Evolutionary conservation across 2,329 filamentous ascomycete genomes (phyloP).

Genomic region (Blumeriella jaapii): DNA sequence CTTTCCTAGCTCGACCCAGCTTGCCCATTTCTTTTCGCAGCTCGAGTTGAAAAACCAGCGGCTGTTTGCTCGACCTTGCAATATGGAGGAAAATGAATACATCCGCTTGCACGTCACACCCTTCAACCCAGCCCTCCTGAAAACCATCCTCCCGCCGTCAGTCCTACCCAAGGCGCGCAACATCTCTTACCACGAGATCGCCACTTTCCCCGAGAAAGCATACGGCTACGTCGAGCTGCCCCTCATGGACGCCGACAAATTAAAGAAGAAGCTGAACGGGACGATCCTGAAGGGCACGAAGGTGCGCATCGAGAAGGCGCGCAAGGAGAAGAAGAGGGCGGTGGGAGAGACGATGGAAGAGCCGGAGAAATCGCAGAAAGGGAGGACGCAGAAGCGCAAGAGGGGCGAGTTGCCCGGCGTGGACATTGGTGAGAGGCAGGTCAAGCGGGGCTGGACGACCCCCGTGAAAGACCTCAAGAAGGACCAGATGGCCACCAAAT

Average conservation of each 20-base stretch:
- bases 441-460: constrained; percentile 35
- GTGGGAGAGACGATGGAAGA: constrained; percentile 29
- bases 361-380: constrained; percentile 32
- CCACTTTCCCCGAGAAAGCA: constrained; percentile 79
- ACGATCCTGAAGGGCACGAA: constrained; percentile 75
- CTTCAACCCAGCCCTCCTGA: constrained; percentile 63
- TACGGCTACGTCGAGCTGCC: constrained; percentile 89
- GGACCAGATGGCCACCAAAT: constrained; percentile 48
- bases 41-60: no score
- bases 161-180: constrained; percentile 57
- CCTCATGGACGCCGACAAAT: constrained; percentile 69
- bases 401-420: constrained; percentile 49
- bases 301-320: constrained; percentile 72
- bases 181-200: constrained; percentile 76
- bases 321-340: constrained; percentile 40
- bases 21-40: no score
- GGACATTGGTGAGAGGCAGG: constrained; percentile 45
- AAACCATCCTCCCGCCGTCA: constrained; percentile 58
- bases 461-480: constrained; percentile 41
- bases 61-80: constrained; percentile 5
- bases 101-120: constrained; percentile 79
- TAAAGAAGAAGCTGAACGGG: constrained; percentile 85
- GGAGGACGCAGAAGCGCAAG: constrained; percentile 36
- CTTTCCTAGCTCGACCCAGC: no score
- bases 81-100: constrained; percentile 20